Conservation (phyloP, 805 yeast genomes). For the Tetrapisispora fleetii region DNA sequence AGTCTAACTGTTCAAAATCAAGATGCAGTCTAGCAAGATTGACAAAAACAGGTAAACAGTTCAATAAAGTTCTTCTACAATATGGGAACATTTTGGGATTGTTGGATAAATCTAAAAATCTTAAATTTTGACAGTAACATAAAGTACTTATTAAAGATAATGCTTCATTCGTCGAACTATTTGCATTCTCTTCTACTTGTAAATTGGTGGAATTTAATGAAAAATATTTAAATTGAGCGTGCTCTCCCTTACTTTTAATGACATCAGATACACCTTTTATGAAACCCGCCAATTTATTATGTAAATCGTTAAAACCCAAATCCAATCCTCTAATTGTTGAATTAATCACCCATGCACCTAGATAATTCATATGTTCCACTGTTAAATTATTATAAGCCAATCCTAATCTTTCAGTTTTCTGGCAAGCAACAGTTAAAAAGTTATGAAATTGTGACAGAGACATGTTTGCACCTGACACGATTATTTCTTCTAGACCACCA, state of each 20-base stretch:
- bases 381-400: constrained; percentile 68
- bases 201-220: constrained; percentile 61
- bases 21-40: constrained; percentile 56
- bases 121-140: constrained; percentile 47
- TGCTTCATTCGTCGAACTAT: constrained; percentile 26
- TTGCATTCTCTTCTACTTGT: constrained; percentile 36
- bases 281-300: constrained; percentile 28
- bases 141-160: constrained; percentile 38
- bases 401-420: constrained; percentile 56
- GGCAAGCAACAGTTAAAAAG: constrained; percentile 52
- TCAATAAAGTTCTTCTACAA: constrained; percentile 42
- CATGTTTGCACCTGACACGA: constrained; percentile 76
- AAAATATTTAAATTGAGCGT: constrained; percentile 34
- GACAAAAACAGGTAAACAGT: constrained; percentile 57
- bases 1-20: constrained; percentile 52
- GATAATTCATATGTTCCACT: constrained; percentile 43
- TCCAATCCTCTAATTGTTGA: constrained; percentile 57
- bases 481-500: constrained; percentile 72
- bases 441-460: constrained; percentile 40
- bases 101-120: constrained; percentile 68
- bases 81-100: constrained; percentile 65
- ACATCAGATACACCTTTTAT: constrained; percentile 16
- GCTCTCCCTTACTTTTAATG: constrained; percentile 17
- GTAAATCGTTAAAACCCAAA: constrained; percentile 69
- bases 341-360: constrained; percentile 50